Base-by-base conservation (phyloP, 2,329 filamentous ascomycete genomes). In the Colletotrichum tropicicola region DNA sequence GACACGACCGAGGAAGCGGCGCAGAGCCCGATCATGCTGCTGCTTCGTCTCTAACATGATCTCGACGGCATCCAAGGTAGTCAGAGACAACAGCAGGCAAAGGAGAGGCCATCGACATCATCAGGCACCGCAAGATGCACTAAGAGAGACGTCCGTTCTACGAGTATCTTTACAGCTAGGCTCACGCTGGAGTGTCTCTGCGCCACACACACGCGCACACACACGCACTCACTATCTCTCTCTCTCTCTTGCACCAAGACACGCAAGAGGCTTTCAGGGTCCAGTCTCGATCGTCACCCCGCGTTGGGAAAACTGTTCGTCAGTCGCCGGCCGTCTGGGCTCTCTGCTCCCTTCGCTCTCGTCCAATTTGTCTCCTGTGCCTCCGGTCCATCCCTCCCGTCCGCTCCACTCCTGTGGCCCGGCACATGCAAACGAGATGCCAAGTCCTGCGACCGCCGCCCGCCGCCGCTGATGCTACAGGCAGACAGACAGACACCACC, bases 311-410 rank as follows among this genome's bases (percentile, higher is more conserved):
- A 60, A 32, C 25, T 44, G 47, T 43, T 60, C 35, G 47, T 35
- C 30, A 10, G 28, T 52, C 47, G 41, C 17, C 28, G n/a, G 25
- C 23, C 17, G 35, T 10, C 41, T 41, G 6, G 23, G 23, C 15
- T 23, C n/a, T 39, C 45, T 30, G 35, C 30, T 41, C 17, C 23
- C 21, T 37, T 53, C 12, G 12, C 15, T 25, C 5, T 19, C 30
- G 19, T 55, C 32, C 12, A 15, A 35, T 59, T 58, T 59, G 28
- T 32, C 55, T 65, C 59, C 49, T 65, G 43, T 49, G 58, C 58
- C 58, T 62, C 62, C 52, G 59, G 62, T 63, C 51, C 62, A 63
- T 65, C 58, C 62, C 62, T 65, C 51, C 59, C 57, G 62, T 52
- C 62, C 62, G 49, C 61, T 61, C 61, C 56, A 55, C 61, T 45